Evolutionary conservation across 495 filamentous ascomycete species (phyloP), one percentile per base, ranked within the genome.

Genomic region (Penicillium coprophilum): DNA sequence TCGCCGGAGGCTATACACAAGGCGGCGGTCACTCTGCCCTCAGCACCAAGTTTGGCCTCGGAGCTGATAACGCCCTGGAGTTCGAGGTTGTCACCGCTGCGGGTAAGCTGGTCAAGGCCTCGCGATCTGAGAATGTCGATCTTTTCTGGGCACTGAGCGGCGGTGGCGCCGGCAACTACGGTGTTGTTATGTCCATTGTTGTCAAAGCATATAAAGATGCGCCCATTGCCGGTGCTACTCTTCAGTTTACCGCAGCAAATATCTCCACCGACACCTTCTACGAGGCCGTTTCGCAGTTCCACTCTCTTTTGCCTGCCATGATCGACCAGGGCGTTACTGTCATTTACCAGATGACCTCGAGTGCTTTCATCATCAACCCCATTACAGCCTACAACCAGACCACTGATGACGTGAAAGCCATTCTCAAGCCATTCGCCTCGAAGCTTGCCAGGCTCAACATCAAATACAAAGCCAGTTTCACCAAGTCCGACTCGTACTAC

Each of bases 81-180:
- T 82, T 80, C 63, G 82, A 86, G 57, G 71, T 89, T 1, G 82
- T 90, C 17, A 87, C 83, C 3, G 75, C 77, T 0, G 62, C 55
- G 6, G 85, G 86, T 2, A 59, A 64, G 31, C 39, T 83, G n/a
- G 60, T 86, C 8, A 80, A 70, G 0, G 80, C 80, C 5, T 84
- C 82, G 39, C 79, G 80, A 51, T 53, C 57, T 11, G 73, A 77
- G 51, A 78, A 88, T 57, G 41, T 68, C 1, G 87, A 89, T 60
- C 67, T 90, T 12, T 89, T 85, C 70, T 89, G 84, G 85, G 87
- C 86, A 9, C 74, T 88, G 53, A 78, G 83, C 47, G 87, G 86
- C 4, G 86, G 86, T 20, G 87, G 85, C 17, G 85, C 75, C 19
- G 83, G 83, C 38, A 86, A 83, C 32, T 88, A 83, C 40, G 86